Percentiles rank a stretch among this genome's conserved stretches.
These are phyloP conservation scores for Tolypocladium tropicale DNA, from an alignment of 2,329 filamentous ascomycete genomes.

Conservation along the genomic window DNA sequence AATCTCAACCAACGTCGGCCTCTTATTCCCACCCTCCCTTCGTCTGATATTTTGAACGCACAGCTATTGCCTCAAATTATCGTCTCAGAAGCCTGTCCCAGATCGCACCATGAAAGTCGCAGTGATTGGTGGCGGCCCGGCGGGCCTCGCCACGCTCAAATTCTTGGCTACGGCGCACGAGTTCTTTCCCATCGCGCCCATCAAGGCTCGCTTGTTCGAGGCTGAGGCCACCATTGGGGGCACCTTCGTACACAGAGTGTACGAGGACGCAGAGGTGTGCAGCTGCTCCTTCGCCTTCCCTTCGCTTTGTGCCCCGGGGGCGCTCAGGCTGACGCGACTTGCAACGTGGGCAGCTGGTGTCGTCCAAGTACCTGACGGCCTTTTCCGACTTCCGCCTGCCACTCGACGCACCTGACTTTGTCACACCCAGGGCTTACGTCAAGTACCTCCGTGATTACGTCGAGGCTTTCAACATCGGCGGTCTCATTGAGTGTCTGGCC, in stretches of 20 bases:
- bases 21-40: too few species aligned
- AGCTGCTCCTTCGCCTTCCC: not conserved
- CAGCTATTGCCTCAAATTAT: not conserved
- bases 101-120: slow-evolving; percentile 23
- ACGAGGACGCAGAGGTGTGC: slow-evolving; percentile 34
- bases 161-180: slow-evolving; percentile 27
- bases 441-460: slow-evolving; percentile 32
- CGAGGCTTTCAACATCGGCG: slow-evolving; percentile 25
- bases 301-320: not conserved
- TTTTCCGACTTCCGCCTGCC: slow-evolving; percentile 39
- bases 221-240: slow-evolving; percentile 31
- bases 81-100: not conserved
- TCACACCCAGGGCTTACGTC: slow-evolving; percentile 28
- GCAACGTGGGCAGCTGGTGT: slow-evolving; percentile 25
- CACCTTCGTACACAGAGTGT: slow-evolving; percentile 35
- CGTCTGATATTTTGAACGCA: not conserved
- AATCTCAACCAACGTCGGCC: not conserved
- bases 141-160: slow-evolving; percentile 30
- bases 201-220: slow-evolving; percentile 35
- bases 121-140: slow-evolving; percentile 32
- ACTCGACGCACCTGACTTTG: slow-evolving; percentile 31
- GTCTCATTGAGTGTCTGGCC: slow-evolving; percentile 23
- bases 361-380: slow-evolving; percentile 37
- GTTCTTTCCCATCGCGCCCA: slow-evolving; percentile 23
- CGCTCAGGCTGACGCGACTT: not conserved